Base-by-base conservation (phyloP, 2,329 filamentous ascomycete genomes). In the Xylaria sp. region DNA sequence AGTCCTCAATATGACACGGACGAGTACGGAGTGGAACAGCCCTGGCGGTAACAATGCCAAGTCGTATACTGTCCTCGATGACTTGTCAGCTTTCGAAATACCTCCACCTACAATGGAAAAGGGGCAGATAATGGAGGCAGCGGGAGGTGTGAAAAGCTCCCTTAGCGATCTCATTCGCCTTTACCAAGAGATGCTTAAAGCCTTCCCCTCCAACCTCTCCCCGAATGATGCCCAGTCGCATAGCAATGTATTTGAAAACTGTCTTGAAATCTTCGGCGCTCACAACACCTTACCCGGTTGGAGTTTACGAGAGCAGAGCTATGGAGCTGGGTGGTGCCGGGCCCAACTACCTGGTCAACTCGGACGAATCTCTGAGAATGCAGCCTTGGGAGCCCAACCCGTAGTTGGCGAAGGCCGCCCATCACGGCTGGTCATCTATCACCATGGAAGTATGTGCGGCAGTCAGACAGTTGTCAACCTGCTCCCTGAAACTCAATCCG, bases 121-220 rank as follows among this genome's bases (percentile, higher is more conserved):
- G 48, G 48, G 48, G 48, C 48, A 53, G 48, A 27, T 53, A 53
- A 53, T 53, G 48, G 48, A 53, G 48, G 48, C 48, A 53, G 48
- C 48, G 6, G 4, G 48, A 12, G 48, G 48, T 30, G 48, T 53
- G 14, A 53, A 53, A 53, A 53, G 48, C 48, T 53, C 48, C 4
- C 14, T 48, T 4, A 48, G 45, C 7, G 45, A 48, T 48, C 45
- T 48, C 14, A 48, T 48, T 48, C 14, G 48, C 21, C 48, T 53
- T 27, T 53, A 53, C 48, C 48, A 53, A 53, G 48, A 53, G 24
- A 53, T 53, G 48, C 19, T 53, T 30, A 53, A 53, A 30, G 19
- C 19, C 48, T 30, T 53, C 3, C 14, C 12, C 48, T 8, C 48
- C 24, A 53, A 2, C 24, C 48, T 2, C 24, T 17, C 11, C 34